Percentiles rank a stretch among this genome's conserved stretches.
These are phyloP conservation scores for Didymella lethalis DNA, from an alignment of 2,329 filamentous ascomycete species.

Conservation along the genomic window DNA sequence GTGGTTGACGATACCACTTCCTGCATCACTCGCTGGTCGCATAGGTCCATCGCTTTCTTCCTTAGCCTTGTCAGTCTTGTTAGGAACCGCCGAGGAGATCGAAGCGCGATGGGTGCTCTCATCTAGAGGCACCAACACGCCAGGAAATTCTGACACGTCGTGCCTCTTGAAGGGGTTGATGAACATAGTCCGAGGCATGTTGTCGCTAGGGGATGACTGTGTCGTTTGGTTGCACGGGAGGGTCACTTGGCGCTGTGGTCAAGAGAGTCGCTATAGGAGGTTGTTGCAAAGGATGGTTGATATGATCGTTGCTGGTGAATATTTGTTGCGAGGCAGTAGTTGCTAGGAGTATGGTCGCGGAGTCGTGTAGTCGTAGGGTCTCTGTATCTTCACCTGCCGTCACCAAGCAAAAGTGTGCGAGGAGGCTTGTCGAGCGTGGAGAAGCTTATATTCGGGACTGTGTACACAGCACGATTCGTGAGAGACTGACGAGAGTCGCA, in stretches of 20 bases:
- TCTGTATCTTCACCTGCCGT: conserved; percentile 30
- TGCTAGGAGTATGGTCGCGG: conserved; percentile 3
- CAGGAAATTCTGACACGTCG: conserved; percentile 60
- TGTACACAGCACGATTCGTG: conserved; percentile 10
- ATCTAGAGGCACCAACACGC: conserved; percentile 60
- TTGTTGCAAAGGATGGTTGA: conserved; percentile 16
- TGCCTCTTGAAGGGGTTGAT: conserved; percentile 61
- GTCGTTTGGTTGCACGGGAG: conserved; percentile 11
- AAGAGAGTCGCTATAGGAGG: conserved; percentile 1
- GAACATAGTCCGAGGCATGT: conserved; percentile 51
- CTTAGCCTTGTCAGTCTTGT: conserved; percentile 39
- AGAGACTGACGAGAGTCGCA: conserved; percentile 7
- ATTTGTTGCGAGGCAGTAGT: conserved; percentile 13
- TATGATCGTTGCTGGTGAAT: conserved; percentile 8
- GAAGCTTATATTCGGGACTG: conserved; percentile 37
- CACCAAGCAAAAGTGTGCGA: conserved; percentile 27
- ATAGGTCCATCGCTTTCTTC: conserved; percentile 30
- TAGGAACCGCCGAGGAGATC: conserved; percentile 31
- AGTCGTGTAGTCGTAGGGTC: not conserved
- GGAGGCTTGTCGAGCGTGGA: conserved; percentile 36
- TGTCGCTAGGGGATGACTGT: conserved; percentile 26
- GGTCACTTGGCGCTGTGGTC: conserved; percentile 13
- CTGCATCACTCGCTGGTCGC: conserved; percentile 37
- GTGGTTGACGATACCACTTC: conserved; percentile 46
- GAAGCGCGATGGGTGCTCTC: conserved; percentile 53